A percentile compares a stretch with the other conserved stretches of the same genome.
These are phyloP conservation scores for Rhynchosporium graminicola DNA, from an alignment of 2,329 filamentous ascomycete species.

Conservation along the genomic window DNA sequence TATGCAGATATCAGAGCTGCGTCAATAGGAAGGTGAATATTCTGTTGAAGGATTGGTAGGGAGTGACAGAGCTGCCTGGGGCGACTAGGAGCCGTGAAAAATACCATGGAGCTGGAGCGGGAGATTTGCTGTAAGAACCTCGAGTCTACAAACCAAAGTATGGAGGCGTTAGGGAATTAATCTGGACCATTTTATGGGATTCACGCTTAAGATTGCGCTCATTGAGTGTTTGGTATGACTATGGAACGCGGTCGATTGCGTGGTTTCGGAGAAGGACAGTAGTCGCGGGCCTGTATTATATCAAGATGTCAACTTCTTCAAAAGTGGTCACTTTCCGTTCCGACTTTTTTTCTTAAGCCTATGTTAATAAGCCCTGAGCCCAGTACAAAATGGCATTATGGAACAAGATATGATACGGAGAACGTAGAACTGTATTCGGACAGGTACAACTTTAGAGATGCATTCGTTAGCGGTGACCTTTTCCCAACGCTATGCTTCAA, in stretches of 20 bases:
- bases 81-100: neutral
- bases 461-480: too few relatives aligned
- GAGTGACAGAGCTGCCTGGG: neutral
- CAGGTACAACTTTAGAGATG: too few relatives aligned
- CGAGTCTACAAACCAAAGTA: neutral
- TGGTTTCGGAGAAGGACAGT: neutral
- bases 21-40: constrained; percentile 25
- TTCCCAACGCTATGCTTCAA: too few relatives aligned
- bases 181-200: neutral
- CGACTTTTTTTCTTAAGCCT: too few relatives aligned
- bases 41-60: neutral
- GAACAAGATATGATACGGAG: too few relatives aligned
- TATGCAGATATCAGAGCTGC: constrained; percentile 27
- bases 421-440: too few relatives aligned
- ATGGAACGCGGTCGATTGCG: neutral
- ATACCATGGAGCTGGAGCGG: neutral
- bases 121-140: neutral
- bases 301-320: neutral
- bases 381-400: too few relatives aligned
- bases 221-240: neutral
- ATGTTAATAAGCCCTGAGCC: too few relatives aligned
- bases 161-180: constrained; percentile 7
- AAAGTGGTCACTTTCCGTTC: neutral
- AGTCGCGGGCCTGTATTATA: constrained; percentile 4
- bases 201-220: neutral